Percentiles rank a stretch among this genome's conserved stretches.
Evolutionary conservation across 306 rosid genomes (phyloP).

Genomic region (Medicago truncatula): DNA sequence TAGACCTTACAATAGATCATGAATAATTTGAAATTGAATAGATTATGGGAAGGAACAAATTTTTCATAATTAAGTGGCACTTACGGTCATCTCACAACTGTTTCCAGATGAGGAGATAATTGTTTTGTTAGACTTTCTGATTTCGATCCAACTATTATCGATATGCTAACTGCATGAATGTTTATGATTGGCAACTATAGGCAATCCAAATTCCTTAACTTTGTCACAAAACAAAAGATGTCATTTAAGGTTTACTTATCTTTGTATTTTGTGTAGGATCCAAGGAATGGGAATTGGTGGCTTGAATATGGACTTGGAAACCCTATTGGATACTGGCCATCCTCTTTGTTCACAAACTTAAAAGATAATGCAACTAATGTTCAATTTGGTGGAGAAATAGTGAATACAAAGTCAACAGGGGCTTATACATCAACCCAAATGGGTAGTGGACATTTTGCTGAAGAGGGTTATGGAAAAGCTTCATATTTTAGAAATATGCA

Average conservation of each 20-base stretch:
- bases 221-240: neutral
- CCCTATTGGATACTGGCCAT: constrained; percentile 88
- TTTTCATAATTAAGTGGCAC: too few relatives aligned
- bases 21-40: too few relatives aligned
- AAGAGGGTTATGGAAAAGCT: constrained; percentile 79
- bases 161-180: constrained; percentile 34
- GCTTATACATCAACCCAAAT: constrained; percentile 79
- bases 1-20: too few relatives aligned
- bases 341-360: constrained; percentile 72
- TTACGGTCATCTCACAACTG: too few relatives aligned
- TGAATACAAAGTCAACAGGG: constrained; percentile 66
- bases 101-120: too few relatives aligned
- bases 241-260: constrained; percentile 12
- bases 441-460: constrained; percentile 91
- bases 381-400: constrained; percentile 88
- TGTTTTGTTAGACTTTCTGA: too few relatives aligned
- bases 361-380: constrained; percentile 73
- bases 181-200: neutral
- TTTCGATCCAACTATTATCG: too few relatives aligned
- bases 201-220: neutral
- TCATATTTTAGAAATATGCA: constrained; percentile 79
- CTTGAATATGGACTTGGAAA: constrained; percentile 73
- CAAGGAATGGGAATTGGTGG: constrained; percentile 96
- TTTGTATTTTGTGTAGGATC: constrained; percentile 55
- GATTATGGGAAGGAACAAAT: too few relatives aligned